phyloP scores from a whole-genome alignment of 108 stramenopile genomes.

The Pseudonitzschia multiseries region DNA sequence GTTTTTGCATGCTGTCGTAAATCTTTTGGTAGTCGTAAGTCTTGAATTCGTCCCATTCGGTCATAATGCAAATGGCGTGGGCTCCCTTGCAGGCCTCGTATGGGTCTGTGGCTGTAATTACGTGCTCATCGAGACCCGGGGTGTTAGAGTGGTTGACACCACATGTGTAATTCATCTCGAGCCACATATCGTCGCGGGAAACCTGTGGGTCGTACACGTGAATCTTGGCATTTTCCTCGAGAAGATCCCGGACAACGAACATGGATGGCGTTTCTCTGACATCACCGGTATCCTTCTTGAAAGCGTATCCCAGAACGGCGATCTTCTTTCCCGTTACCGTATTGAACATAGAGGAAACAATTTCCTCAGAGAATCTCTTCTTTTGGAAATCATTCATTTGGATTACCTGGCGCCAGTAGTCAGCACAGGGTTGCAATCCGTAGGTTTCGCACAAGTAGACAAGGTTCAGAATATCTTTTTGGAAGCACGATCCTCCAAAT shows the following conservation, averaged over 20 bases:
- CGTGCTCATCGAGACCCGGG: conserved; percentile 72
- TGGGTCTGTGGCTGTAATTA: conserved; percentile 84
- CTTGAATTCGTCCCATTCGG: conserved; percentile 99
- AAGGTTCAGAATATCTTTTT: conserved; percentile 99
- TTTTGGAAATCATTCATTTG: conserved; percentile 99
- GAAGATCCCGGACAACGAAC: conserved; percentile 94
- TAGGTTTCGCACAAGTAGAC: conserved; percentile 99
- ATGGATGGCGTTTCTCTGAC: conserved; percentile 98
- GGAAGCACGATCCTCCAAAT: conserved; percentile 99
- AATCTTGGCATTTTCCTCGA: conserved; percentile 92
- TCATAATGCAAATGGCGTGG: conserved; percentile 95
- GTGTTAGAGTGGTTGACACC: conserved; percentile 84
- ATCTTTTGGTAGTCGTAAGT: conserved; percentile 89
- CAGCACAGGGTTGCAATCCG: conserved; percentile 95
- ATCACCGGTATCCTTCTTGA: conserved; percentile 99
- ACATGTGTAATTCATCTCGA: conserved; percentile 96
- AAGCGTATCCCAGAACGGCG: conserved; percentile 97
- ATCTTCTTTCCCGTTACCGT: conserved; percentile 99
- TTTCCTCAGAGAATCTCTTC: conserved; percentile 94
- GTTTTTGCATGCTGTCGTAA: conserved; percentile 95
- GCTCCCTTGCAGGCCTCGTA: conserved; percentile 94
- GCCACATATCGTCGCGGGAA: conserved; percentile 94
- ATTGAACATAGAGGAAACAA: conserved; percentile 98
- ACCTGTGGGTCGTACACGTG: conserved; percentile 99
- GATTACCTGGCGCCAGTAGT: conserved; percentile 99